phyloP scores from a whole-genome alignment of 441 rosid genomes.

The Adansonia rubrostipa region DNA sequence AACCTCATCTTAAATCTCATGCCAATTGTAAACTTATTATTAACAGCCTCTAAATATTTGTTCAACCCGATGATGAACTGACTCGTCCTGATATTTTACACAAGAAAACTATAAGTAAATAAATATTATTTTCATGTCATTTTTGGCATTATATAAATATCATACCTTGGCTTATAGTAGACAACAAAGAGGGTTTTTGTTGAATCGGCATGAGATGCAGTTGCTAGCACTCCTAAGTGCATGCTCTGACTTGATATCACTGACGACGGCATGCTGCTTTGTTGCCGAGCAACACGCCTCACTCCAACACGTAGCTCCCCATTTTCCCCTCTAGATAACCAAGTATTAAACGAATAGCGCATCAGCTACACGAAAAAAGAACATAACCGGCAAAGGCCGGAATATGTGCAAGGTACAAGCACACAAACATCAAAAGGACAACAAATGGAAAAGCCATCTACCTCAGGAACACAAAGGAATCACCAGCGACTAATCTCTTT shows the following conservation, averaged over 20 bases:
- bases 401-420: neutral
- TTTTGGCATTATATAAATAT: slow-evolving; percentile 1
- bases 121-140: slow-evolving; percentile 12
- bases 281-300: slow-evolving; percentile 59
- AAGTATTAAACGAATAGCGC: slow-evolving; percentile 5
- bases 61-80: slow-evolving; percentile 72
- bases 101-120: neutral
- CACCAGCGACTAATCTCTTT: slow-evolving; percentile 68
- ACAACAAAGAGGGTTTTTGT: slow-evolving; percentile 61
- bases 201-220: slow-evolving; percentile 64
- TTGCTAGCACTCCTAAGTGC: slow-evolving; percentile 80
- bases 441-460: slow-evolving; percentile 26
- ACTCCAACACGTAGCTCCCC: slow-evolving; percentile 67
- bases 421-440: neutral
- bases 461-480: slow-evolving; percentile 70
- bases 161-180: slow-evolving; percentile 68
- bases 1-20: slow-evolving; percentile 73
- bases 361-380: neutral
- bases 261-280: slow-evolving; percentile 64
- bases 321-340: slow-evolving; percentile 52
- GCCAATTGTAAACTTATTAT: slow-evolving; percentile 56
- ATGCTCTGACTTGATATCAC: slow-evolving; percentile 78
- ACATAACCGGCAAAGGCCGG: neutral
- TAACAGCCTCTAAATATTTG: slow-evolving; percentile 62
- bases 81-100: slow-evolving; percentile 57